Base-by-base conservation (phyloP, 441 rosid species). In the Aquilaria agallochum region DNA sequence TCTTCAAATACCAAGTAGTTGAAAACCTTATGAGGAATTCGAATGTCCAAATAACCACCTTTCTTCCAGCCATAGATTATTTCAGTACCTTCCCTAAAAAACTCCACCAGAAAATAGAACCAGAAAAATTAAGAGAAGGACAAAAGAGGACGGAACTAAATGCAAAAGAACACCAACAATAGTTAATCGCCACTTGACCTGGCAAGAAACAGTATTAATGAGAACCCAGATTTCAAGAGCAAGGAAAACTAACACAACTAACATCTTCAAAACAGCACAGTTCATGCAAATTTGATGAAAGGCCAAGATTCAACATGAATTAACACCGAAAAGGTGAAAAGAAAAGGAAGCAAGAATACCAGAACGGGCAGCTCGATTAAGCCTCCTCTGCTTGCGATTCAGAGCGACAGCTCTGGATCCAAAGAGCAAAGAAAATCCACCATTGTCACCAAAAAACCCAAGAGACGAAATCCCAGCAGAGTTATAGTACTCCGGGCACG, bases 401-500 rank as follows among this genome's bases (percentile, higher is more conserved):
- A 77, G 51, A 30, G 76, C 50, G 55, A 58, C 65, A 42, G 5
- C 58, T 54, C 67, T 73, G 66, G 85, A 82, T 77, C 87, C 80
- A 66, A 85, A 84, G n/a, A 86, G 69, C 54, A 81, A 77, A 62
- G 73, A 63, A 13, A 77, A 46, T 20, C 71, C 75, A 60, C 75
- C 76, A 70, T 74, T 65, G 53, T 62, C 69, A 53, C 56, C 20
- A 7, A 68, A 68, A 40, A 68, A 40, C 9, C 66, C 67, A 31
- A 58, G 61, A 4, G 68, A 63, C 50, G 64, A 55, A 45, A 63
- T 42, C 48, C 76, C 74, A 60, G 53, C 69, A 7, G 89, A 79
- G 76, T 60, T 74, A 69, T 68, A 75, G 59, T 70, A 82, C 54
- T 82, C 85, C 48, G 71, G 59, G 62, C 89, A 93, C 12, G 95